These are phyloP conservation scores for Diospyros kaki DNA, from an alignment of 148 eudicot genomes.

Conservation along the genomic window DNA sequence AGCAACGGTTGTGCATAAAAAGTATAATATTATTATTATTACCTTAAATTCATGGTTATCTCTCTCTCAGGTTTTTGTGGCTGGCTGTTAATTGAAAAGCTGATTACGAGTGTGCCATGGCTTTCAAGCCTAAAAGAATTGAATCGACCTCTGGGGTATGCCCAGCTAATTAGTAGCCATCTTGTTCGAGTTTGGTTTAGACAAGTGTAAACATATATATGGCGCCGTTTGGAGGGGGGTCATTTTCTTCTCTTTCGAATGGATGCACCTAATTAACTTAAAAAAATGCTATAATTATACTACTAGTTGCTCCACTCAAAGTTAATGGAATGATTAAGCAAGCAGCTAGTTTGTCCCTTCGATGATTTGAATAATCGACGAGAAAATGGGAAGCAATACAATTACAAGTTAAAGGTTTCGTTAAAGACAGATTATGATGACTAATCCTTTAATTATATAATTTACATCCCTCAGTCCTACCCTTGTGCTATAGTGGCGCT, in stretches of 20 bases:
- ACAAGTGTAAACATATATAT: neutral
- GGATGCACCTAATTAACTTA: neutral
- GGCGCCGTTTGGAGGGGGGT: neutral
- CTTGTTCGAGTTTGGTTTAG: neutral
- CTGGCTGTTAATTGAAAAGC: neutral
- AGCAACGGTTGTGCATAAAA: neutral
- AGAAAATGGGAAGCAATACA: slow-evolving; percentile 8
- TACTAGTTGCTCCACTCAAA: neutral
- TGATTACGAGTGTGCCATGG: neutral
- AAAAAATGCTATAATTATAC: neutral
- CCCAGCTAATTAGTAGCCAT: neutral
- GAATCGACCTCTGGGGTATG: neutral
- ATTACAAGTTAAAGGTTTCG: neutral
- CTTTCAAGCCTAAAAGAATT: neutral
- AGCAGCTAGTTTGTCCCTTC: slow-evolving; percentile 4
- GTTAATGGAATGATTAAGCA: slow-evolving; percentile 11
- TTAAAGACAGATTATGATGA: slow-evolving; percentile 9
- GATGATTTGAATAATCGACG: slow-evolving; percentile 6
- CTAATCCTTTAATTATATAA: neutral
- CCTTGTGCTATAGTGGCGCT: slow-evolving; percentile 3
- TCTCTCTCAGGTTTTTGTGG: slow-evolving; percentile 1
- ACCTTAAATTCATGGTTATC: neutral
- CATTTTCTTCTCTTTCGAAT: neutral
- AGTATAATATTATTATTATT: neutral
- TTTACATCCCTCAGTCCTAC: neutral